Base-by-base conservation (phyloP, 768 basidiomycete species). In the Boletus sensibilis region DNA sequence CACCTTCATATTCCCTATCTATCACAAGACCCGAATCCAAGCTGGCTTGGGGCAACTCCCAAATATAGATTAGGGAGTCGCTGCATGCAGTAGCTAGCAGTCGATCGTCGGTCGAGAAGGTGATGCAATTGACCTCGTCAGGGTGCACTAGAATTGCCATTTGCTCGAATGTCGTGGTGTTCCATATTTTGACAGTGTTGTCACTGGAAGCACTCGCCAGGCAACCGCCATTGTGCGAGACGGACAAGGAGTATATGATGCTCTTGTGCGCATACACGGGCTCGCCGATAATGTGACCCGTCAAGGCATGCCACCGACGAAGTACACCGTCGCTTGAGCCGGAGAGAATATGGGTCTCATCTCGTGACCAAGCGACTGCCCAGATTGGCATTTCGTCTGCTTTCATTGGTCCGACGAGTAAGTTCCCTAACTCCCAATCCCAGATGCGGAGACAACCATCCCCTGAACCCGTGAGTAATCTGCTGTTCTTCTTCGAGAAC, bases 11-110 rank as follows among this genome's bases (percentile, higher is more conserved):
- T 29, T 52, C 61, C 49, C 44, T 57, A 35, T 69, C 66, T 31
- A 68, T 69, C 54, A 42, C 67, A 10, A 70, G 58, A 45, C 67
- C 67, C 48, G 68, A 70, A 48, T 68, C 67, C 60, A 68, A 42
- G 55, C 65, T 68, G 20, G 68, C 53, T 47, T 68, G 65, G 11
- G 67, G 67, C 25, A 62, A 13, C 48, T 72, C 72, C 70, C 72
- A 72, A 20, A 72, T 42, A 47, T 72, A 69, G 40, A 74, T 35
- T 14, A 48, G 34, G 40, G 69, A 63, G 46, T 70, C 69, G 43
- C 63, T 69, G 42, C 71, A 70, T 23, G 66, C 69, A 8, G 70
- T 72, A 20, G 72, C 70, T n/a, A 71, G 47, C 50, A 61, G 62
- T 53, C 68, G 53, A 50, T 66, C 66, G 58, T 74, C 70, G 46